Conservation (phyloP, 306 rosid species). For the Glycyrrhiza uralensis region DNA sequence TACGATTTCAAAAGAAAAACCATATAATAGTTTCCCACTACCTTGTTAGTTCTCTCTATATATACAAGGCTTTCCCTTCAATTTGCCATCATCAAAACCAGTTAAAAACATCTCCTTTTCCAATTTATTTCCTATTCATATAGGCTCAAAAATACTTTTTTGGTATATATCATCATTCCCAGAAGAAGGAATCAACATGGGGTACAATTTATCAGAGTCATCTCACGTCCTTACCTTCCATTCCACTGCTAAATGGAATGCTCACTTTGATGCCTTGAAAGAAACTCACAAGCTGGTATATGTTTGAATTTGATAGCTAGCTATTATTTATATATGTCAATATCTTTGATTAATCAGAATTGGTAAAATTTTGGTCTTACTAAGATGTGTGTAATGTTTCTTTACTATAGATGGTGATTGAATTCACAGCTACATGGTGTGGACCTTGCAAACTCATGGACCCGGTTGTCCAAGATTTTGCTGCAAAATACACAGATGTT, state of each 20-base stretch:
- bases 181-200: slow-evolving; percentile 9
- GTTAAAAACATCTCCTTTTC: not conserved
- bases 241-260: slow-evolving; percentile 29
- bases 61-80: not conserved
- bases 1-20: not conserved
- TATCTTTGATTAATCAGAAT: too few species aligned
- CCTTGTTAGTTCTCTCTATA: slow-evolving; percentile 12
- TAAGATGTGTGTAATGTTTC: slow-evolving; percentile 13
- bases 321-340: too few species aligned
- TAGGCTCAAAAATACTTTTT: not conserved
- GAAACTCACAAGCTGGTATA: slow-evolving; percentile 60
- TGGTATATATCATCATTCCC: not conserved
- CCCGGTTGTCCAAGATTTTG: slow-evolving; percentile 39
- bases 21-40: not conserved
- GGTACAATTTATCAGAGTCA: not conserved
- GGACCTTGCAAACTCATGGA: slow-evolving; percentile 64
- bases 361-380: not conserved
- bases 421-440: slow-evolving; percentile 78
- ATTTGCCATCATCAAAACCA: not conserved
- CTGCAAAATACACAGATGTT: slow-evolving; percentile 49
- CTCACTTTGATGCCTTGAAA: slow-evolving; percentile 28
- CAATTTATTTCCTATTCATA: not conserved
- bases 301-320: not conserved
- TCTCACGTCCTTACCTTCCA: slow-evolving; percentile 22
- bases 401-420: slow-evolving; percentile 56